Evolutionary conservation across 73 alveolate species (phyloP).

Genomic region (Paramecium caudatum): DNA sequence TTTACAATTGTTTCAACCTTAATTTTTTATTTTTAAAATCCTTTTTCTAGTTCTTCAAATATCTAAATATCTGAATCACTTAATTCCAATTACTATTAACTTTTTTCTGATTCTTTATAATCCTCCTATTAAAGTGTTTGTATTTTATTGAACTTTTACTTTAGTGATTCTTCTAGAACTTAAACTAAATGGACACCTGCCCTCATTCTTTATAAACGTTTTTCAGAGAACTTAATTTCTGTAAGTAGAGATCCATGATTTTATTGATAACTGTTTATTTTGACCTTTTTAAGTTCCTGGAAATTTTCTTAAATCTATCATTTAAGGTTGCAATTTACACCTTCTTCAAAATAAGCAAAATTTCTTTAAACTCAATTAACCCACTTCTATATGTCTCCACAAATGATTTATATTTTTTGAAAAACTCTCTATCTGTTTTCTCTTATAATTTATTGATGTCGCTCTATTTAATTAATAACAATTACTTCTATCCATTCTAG

Average conservation of each 20-base stretch:
- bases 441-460: conserved; percentile 49
- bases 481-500: conserved; percentile 35
- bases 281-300: conserved; percentile 19
- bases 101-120: too few species aligned
- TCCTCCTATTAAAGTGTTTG: not conserved
- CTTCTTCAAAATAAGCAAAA: conserved; percentile 18
- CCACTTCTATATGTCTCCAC: conserved; percentile 64
- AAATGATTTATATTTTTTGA: conserved; percentile 33
- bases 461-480: not conserved
- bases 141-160: not conserved
- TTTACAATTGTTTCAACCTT: conserved; percentile 28
- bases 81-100: not conserved
- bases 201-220: conserved; percentile 65
- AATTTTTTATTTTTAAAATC: conserved; percentile 34
- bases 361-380: conserved; percentile 28
- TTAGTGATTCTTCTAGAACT: conserved; percentile 61
- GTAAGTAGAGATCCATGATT: conserved; percentile 2
- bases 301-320: conserved; percentile 31
- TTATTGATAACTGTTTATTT: conserved; percentile 11
- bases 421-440: conserved; percentile 27
- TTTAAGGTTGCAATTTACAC: not conserved
- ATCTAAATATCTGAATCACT: conserved; percentile 25
- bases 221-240: conserved; percentile 58
- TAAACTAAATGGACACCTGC: conserved; percentile 57
- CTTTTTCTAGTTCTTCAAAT: not conserved